phyloP scores from a whole-genome alignment of 164 flowering plant genomes.

The Annona squamosa region DNA sequence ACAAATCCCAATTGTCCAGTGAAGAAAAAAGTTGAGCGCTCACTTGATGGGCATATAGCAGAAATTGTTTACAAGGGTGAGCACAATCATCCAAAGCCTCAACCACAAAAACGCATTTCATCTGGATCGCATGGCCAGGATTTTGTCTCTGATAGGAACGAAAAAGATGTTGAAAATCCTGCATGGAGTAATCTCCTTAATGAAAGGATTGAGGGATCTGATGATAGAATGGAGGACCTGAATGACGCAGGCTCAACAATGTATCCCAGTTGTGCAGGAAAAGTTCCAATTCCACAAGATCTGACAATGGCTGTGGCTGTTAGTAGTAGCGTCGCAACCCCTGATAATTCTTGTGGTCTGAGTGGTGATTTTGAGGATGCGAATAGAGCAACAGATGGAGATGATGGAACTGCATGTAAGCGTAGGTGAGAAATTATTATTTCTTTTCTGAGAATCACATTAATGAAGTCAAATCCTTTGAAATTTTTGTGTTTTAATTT shows the following conservation, averaged over 20 bases:
- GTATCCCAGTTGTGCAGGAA: conserved; percentile 23
- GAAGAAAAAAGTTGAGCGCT: conserved; percentile 89
- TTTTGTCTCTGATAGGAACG: conserved; percentile 30
- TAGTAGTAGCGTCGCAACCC: conserved; percentile 25
- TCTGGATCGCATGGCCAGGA: conserved; percentile 35
- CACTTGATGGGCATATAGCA: conserved; percentile 77
- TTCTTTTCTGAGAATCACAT: background rate
- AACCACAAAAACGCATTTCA: conserved; percentile 44
- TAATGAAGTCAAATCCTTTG: background rate
- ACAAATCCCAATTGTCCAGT: conserved; percentile 88
- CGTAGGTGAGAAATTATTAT: conserved; percentile 49
- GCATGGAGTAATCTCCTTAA: conserved; percentile 18
- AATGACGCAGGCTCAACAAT: conserved; percentile 26
- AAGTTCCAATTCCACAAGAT: conserved; percentile 21
- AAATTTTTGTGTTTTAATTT: background rate
- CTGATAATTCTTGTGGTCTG: conserved; percentile 50
- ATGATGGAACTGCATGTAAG: conserved; percentile 53
- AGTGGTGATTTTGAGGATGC: conserved; percentile 64
- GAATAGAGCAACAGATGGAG: conserved; percentile 38
- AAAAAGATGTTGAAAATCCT: conserved; percentile 26
- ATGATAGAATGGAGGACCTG: conserved; percentile 32
- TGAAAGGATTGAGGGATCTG: conserved; percentile 40
- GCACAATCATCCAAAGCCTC: conserved; percentile 83
- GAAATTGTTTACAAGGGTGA: conserved; percentile 95
- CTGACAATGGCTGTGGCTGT: conserved; percentile 18